Evolutionary conservation across 2,329 filamentous ascomycete species (phyloP).

Genomic region (Hymenoscyphus fraxineus): DNA sequence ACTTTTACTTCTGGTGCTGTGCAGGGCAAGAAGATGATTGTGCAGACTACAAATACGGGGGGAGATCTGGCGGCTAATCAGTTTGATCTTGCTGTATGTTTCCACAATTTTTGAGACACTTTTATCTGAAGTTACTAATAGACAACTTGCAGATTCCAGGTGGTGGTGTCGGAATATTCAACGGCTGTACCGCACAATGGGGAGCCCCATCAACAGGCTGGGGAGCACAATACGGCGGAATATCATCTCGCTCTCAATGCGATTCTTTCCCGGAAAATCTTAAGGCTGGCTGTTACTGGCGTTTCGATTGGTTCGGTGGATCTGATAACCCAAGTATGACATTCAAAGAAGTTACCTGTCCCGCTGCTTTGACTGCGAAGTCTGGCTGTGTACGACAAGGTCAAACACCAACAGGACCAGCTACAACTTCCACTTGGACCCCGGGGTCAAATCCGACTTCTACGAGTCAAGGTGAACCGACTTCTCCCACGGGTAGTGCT

Average conservation of each 20-base stretch:
- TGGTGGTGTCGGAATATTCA: constrained; percentile 54
- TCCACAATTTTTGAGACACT: constrained; percentile 1
- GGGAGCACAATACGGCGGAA: constrained; percentile 48
- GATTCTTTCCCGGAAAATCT: constrained; percentile 42
- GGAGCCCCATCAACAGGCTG: constrained; percentile 40
- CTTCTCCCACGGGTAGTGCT: not conserved
- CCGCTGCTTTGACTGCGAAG: constrained; percentile 42
- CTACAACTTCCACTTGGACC: constrained; percentile 9
- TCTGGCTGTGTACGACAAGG: constrained; percentile 38
- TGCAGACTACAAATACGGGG: constrained; percentile 62
- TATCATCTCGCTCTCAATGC: constrained; percentile 42
- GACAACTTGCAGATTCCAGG: constrained; percentile 45
- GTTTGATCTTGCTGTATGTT: constrained; percentile 47
- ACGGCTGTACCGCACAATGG: constrained; percentile 50
- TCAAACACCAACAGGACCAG: constrained; percentile 39
- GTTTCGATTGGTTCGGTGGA: constrained; percentile 50
- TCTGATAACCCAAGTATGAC: constrained; percentile 46
- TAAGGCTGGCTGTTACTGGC: constrained; percentile 47
- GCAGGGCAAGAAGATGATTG: constrained; percentile 58
- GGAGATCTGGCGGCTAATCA: constrained; percentile 54
- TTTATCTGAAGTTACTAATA: constrained; percentile 42
- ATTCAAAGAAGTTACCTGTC: constrained; percentile 47
- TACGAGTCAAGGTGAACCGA: not conserved
- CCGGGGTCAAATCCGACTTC: not conserved
- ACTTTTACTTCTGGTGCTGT: constrained; percentile 47